These are phyloP conservation scores for Petunia hybrid DNA, from an alignment of 305 asterid species.

Conservation along the genomic window DNA sequence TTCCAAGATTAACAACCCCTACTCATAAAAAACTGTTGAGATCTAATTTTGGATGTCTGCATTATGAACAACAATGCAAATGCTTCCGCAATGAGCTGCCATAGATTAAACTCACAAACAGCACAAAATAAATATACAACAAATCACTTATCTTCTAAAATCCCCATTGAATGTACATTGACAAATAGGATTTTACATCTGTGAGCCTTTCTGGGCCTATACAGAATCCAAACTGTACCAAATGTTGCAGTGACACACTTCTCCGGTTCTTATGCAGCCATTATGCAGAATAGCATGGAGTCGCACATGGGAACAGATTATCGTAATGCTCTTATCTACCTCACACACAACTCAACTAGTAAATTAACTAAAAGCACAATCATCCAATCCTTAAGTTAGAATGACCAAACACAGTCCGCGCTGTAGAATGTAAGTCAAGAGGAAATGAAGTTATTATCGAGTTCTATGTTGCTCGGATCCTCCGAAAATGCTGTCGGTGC, in stretches of 20 bases:
- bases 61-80: not conserved
- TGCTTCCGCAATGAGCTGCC: not conserved
- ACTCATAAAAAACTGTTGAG: not conserved
- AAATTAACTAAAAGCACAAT: conserved; percentile 1
- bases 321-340: not conserved
- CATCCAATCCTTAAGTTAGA: not conserved
- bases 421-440: not conserved
- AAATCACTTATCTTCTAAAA: not conserved
- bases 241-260: not conserved
- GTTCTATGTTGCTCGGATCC: not conserved
- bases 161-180: too few relatives aligned
- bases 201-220: too few relatives aligned
- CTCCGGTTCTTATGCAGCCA: not conserved
- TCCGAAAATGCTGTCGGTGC: too few relatives aligned
- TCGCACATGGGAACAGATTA: not conserved
- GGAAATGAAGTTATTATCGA: not conserved
- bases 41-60: not conserved
- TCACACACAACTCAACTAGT: not conserved
- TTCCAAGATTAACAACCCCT: not conserved
- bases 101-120: not conserved
- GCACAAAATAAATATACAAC: not conserved
- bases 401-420: not conserved
- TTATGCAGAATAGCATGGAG: not conserved
- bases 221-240: too few relatives aligned
- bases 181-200: too few relatives aligned